These are phyloP conservation scores for Arthrobotrys musiformis DNA, from an alignment of 2,329 filamentous ascomycete species.

Conservation along the genomic window DNA sequence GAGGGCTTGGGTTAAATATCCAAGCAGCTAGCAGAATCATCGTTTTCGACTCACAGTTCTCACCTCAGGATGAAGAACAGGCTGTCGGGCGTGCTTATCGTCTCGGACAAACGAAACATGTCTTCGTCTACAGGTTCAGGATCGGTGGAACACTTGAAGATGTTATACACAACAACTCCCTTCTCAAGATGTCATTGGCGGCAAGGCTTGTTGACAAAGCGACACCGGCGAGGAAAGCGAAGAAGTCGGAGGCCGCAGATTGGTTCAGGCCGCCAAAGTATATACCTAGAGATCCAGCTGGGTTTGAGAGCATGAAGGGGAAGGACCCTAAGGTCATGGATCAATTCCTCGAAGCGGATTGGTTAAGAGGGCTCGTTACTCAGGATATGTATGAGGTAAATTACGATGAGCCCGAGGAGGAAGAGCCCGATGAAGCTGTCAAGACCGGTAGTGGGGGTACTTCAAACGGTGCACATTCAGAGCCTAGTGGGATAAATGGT, in stretches of 20 bases:
- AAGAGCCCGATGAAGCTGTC: constrained; percentile 66
- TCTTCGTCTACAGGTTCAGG: constrained; percentile 85
- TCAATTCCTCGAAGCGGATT: constrained; percentile 60
- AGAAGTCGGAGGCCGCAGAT: constrained; percentile 66
- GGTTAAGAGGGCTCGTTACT: constrained; percentile 71
- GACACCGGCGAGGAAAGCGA: constrained; percentile 75
- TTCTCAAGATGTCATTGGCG: constrained; percentile 86
- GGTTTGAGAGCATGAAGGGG: constrained; percentile 65
- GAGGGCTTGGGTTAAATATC: constrained; percentile 85
- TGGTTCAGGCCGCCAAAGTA: constrained; percentile 72
- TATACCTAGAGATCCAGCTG: constrained; percentile 67
- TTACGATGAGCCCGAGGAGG: constrained; percentile 72
- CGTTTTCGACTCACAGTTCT: constrained; percentile 84
- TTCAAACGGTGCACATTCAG: not conserved
- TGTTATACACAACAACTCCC: constrained; percentile 75
- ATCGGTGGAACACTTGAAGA: constrained; percentile 83
- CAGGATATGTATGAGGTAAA: constrained; percentile 80
- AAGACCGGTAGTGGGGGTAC: not conserved
- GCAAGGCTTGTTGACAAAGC: constrained; percentile 85
- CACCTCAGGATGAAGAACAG: constrained; percentile 84
- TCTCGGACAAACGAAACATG: constrained; percentile 80
- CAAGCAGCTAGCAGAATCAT: constrained; percentile 84
- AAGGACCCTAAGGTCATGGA: constrained; percentile 73
- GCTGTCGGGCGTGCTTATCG: constrained; percentile 88
- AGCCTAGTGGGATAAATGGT: not conserved